phyloP scores from a whole-genome alignment of 805 yeast genomes.

The Sugiyamaella smithiae region DNA sequence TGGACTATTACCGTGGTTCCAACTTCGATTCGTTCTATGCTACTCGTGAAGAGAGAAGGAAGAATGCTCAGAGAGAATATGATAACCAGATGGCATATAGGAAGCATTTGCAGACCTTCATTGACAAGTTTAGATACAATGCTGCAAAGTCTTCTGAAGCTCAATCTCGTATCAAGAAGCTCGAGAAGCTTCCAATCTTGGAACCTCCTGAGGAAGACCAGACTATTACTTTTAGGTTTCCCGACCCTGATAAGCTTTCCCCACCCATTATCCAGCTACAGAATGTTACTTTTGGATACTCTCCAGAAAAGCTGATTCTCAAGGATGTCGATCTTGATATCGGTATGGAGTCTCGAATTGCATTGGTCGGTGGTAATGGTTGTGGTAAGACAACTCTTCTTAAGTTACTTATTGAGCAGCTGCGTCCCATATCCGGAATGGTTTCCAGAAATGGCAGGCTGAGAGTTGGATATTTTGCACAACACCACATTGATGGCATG shows the following conservation, averaged over 20 bases:
- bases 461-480: slow-evolving; percentile 95
- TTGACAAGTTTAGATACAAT: slow-evolving; percentile 94
- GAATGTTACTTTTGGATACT: slow-evolving; percentile 83
- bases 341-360: slow-evolving; percentile 91
- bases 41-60: slow-evolving; percentile 92
- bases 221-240: slow-evolving; percentile 80
- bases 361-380: slow-evolving; percentile 98
- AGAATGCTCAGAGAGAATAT: slow-evolving; percentile 90
- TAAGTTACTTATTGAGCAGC: slow-evolving; percentile 76
- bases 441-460: slow-evolving; percentile 79
- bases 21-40: slow-evolving; percentile 90
- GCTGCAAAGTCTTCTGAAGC: slow-evolving; percentile 98
- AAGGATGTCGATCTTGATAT: slow-evolving; percentile 82
- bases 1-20: slow-evolving; percentile 88
- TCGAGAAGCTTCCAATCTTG: slow-evolving; percentile 88
- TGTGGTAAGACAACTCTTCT: slow-evolving; percentile 97
- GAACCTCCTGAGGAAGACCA: slow-evolving; percentile 95
- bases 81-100: slow-evolving; percentile 97
- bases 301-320: slow-evolving; percentile 59
- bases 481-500: slow-evolving; percentile 98
- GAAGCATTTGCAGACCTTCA: slow-evolving; percentile 88
- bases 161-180: slow-evolving; percentile 93
- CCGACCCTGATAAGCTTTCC: slow-evolving; percentile 88
- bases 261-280: slow-evolving; percentile 92
- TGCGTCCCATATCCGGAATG: slow-evolving; percentile 72